Percentiles rank a stretch among this genome's conserved stretches.
Evolutionary conservation across 164 flowering plant genomes (phyloP).

Genomic region (Hamamelis virginiana): DNA sequence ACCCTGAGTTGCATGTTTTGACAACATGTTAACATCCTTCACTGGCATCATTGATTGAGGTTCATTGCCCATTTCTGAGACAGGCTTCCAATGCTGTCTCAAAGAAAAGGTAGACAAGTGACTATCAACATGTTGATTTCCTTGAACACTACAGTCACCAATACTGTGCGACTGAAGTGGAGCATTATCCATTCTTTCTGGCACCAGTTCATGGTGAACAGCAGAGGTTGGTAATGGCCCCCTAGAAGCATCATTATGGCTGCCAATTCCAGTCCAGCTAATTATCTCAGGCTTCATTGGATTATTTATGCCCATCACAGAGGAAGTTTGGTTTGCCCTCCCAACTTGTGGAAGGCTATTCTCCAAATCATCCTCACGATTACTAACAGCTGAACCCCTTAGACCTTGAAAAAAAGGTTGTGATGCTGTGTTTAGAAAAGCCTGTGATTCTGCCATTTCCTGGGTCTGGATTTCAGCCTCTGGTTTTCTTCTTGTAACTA

Average conservation of each 20-base stretch:
- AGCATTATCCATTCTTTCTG: constrained; percentile 36
- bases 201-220: constrained; percentile 29
- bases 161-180: constrained; percentile 29
- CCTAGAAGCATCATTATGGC: constrained; percentile 37
- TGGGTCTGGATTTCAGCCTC: constrained; percentile 43
- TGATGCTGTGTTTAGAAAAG: constrained; percentile 14
- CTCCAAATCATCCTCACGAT: constrained; percentile 30
- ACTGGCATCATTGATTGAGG: constrained; percentile 18
- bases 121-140: constrained; percentile 32
- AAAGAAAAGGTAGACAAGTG: constrained; percentile 21
- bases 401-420: constrained; percentile 28
- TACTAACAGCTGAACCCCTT: constrained; percentile 30
- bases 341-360: constrained; percentile 33
- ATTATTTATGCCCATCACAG: constrained; percentile 31
- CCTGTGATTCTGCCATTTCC: constrained; percentile 41
- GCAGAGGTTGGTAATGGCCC: constrained; percentile 27
- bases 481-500: constrained; percentile 30
- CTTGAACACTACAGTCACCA: constrained; percentile 27
- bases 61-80: constrained; percentile 36
- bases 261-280: constrained; percentile 43
- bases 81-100: constrained; percentile 43
- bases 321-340: constrained; percentile 28
- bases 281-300: constrained; percentile 44
- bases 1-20: constrained; percentile 33
- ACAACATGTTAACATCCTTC: constrained; percentile 32